phyloP scores from a whole-genome alignment of 306 rosid species.

The Psophocarpus tetragonolobus region DNA sequence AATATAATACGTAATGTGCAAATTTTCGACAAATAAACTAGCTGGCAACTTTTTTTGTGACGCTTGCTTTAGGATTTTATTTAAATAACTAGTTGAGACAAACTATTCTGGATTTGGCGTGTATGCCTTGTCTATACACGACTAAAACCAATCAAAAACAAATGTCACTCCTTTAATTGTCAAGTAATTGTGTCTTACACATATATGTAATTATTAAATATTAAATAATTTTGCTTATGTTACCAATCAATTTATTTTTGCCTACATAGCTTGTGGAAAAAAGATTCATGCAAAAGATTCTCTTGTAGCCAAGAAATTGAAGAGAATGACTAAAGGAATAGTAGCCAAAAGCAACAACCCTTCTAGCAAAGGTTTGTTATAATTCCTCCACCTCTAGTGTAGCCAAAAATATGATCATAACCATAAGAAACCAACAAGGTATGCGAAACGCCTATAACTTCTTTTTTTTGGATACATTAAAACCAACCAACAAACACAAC shows the following conservation, averaged over 20 bases:
- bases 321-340: neutral
- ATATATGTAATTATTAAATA: neutral
- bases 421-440: neutral
- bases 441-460: neutral
- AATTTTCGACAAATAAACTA: neutral
- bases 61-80: conserved; percentile 1
- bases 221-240: neutral
- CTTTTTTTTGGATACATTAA: neutral
- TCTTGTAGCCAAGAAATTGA: neutral
- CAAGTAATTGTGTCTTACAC: neutral
- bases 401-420: neutral
- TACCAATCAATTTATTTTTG: neutral
- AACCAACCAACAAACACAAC: neutral
- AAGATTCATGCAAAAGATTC: neutral
- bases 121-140: neutral
- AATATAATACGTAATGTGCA: conserved; percentile 1
- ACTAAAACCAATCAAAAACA: neutral
- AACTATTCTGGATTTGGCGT: neutral
- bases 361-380: neutral
- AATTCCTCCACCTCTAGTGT: neutral
- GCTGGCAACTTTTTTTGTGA: neutral
- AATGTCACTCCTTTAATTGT: neutral
- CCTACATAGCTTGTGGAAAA: neutral
- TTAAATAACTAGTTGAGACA: conserved; percentile 6
- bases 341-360: neutral